Evolutionary conservation across 768 basidiomycete species (phyloP).

Genomic region (Cytidiella melzeri): DNA sequence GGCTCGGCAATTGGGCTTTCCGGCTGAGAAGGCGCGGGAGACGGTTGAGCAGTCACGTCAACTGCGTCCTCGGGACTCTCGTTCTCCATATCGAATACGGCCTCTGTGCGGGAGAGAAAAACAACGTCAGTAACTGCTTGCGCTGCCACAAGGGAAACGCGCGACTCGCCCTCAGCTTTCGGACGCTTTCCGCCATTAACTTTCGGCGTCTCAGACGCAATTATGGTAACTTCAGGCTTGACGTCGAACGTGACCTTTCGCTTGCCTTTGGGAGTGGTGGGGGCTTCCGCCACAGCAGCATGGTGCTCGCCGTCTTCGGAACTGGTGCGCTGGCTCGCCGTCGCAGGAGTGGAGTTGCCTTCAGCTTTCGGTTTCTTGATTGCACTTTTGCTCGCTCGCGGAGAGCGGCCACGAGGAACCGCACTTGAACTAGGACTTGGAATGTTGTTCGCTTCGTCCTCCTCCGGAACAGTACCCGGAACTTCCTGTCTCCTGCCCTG

Average conservation of each 20-base stretch:
- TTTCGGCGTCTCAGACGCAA: constrained; percentile 32
- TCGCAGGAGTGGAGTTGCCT: constrained; percentile 7
- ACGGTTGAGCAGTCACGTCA: constrained; percentile 25
- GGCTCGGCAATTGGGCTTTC: constrained; percentile 16
- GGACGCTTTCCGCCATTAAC: constrained; percentile 14
- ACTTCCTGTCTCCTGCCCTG: constrained; percentile 16
- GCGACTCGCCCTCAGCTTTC: constrained; percentile 38
- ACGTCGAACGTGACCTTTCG: constrained; percentile 72
- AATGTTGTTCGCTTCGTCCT: constrained; percentile 1
- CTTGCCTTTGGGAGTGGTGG: constrained; percentile 39
- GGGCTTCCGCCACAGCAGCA: constrained; percentile 8
- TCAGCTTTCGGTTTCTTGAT: constrained; percentile 18
- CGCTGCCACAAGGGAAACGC: constrained; percentile 1
- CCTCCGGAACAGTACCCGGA: constrained; percentile 8
- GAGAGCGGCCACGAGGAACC: constrained; percentile 9
- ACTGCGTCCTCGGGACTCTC: constrained; percentile 31
- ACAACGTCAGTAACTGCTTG: constrained; percentile 4
- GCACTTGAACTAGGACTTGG: constrained; percentile 10
- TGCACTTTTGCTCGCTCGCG: constrained; percentile 17
- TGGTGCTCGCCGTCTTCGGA: not conserved
- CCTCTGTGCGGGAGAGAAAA: constrained; percentile 33
- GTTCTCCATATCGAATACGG: constrained; percentile 69
- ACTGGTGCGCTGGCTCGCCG: not conserved
- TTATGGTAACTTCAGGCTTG: constrained; percentile 47
- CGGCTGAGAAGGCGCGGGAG: constrained; percentile 23